These are phyloP conservation scores for Colletotrichum tropicicola DNA, from an alignment of 2,329 filamentous ascomycete genomes.

Conservation along the genomic window DNA sequence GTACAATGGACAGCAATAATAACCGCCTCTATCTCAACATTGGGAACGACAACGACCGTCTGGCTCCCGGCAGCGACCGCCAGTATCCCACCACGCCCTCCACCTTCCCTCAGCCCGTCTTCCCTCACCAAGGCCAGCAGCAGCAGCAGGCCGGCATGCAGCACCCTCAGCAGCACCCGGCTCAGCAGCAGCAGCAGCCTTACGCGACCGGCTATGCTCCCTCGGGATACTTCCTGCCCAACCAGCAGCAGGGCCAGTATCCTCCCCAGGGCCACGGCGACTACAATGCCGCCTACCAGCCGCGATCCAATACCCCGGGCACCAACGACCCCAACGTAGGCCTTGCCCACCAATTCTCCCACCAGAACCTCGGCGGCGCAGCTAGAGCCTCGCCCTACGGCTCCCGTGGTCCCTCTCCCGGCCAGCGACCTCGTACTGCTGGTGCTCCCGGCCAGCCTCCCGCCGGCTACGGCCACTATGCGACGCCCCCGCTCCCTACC, in stretches of 20 bases:
- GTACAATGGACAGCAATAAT: slow-evolving; percentile 64
- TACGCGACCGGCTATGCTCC: slow-evolving; percentile 56
- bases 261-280: slow-evolving; percentile 51
- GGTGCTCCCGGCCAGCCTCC: slow-evolving; percentile 71
- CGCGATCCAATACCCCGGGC: slow-evolving; percentile 65
- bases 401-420: slow-evolving; percentile 73
- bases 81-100: slow-evolving; percentile 90
- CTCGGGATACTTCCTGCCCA: slow-evolving; percentile 69
- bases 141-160: slow-evolving; percentile 48
- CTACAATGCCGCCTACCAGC: slow-evolving; percentile 57
- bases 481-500: slow-evolving; percentile 73
- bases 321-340: slow-evolving; percentile 88
- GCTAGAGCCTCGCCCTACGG: slow-evolving; percentile 76
- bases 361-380: slow-evolving; percentile 87
- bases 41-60: slow-evolving; percentile 71
- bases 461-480: slow-evolving; percentile 71
- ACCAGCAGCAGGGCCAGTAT: slow-evolving; percentile 60
- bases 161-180: slow-evolving; percentile 38
- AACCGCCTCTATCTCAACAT: slow-evolving; percentile 74
- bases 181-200: slow-evolving; percentile 49
- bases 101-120: slow-evolving; percentile 93
- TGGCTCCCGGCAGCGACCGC: slow-evolving; percentile 68
- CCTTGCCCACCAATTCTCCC: slow-evolving; percentile 93
- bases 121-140: slow-evolving; percentile 50
- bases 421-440: slow-evolving; percentile 84